Evolutionary conservation across 208 protist species (phyloP).

Genomic region (Leishmania guyanensis): DNA sequence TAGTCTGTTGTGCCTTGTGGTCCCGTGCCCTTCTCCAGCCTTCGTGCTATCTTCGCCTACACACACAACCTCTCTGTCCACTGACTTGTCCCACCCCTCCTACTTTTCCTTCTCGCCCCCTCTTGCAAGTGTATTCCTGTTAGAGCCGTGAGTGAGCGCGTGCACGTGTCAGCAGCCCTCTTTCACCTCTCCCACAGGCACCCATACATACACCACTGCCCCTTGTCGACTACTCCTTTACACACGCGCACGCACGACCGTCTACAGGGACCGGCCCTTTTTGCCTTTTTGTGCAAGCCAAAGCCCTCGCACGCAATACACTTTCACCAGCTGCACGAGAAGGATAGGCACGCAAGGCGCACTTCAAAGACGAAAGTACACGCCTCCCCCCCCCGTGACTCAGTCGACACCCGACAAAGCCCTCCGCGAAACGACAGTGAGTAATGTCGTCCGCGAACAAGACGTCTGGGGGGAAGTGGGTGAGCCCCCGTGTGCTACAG

Average conservation of each 20-base stretch:
- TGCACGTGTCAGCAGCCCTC: not conserved
- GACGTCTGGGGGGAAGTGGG: slow-evolving; percentile 22
- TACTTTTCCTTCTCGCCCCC: not conserved
- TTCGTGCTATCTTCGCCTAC: too few species aligned
- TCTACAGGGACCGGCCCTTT: not conserved
- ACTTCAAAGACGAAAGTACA: not conserved
- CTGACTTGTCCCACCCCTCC: too few species aligned
- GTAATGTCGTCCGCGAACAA: slow-evolving; percentile 15
- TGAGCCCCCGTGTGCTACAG: slow-evolving; percentile 36
- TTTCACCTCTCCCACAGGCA: not conserved
- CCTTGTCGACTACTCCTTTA: not conserved
- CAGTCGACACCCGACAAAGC: not conserved
- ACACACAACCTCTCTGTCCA: too few species aligned
- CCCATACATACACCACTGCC: not conserved
- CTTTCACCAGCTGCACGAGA: not conserved
- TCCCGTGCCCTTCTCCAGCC: too few species aligned
- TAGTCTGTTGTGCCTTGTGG: too few species aligned
- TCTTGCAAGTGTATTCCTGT: not conserved
- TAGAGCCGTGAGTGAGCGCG: not conserved
- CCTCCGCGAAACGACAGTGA: not conserved
- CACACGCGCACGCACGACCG: not conserved
- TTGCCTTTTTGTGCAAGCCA: not conserved
- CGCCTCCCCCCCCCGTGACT: not conserved
- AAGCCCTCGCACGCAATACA: not conserved
- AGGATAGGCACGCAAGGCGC: not conserved